phyloP scores from a whole-genome alignment of 805 yeast species.

The Metschnikowia bowlesiae region DNA sequence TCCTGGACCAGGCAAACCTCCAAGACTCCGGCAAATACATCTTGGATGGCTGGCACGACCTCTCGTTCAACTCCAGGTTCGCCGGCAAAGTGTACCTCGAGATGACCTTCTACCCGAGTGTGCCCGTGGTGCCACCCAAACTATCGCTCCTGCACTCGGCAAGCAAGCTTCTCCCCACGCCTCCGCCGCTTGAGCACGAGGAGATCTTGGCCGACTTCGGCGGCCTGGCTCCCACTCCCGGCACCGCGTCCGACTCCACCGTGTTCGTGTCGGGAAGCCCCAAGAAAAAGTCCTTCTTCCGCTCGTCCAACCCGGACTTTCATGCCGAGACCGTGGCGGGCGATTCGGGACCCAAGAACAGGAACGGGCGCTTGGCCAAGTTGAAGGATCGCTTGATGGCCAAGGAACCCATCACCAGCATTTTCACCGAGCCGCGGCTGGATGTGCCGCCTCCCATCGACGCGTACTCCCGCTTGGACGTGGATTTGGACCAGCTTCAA shows the following conservation, averaged over 20 bases:
- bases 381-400: slow-evolving; percentile 30
- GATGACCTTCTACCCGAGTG: slow-evolving; percentile 80
- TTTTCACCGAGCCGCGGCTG: slow-evolving; percentile 9
- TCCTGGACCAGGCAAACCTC: slow-evolving; percentile 45
- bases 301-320: slow-evolving; percentile 10
- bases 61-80: slow-evolving; percentile 60
- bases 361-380: slow-evolving; percentile 26
- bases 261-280: slow-evolving; percentile 11
- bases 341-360: slow-evolving; percentile 19
- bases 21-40: slow-evolving; percentile 59
- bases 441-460: background rate
- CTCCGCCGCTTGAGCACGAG: slow-evolving; percentile 3
- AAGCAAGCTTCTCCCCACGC: slow-evolving; percentile 9
- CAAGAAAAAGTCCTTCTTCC: slow-evolving; percentile 7
- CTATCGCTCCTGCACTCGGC: slow-evolving; percentile 8
- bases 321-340: slow-evolving; percentile 7
- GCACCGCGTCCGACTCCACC: slow-evolving; percentile 5
- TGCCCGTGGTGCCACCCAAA: slow-evolving; percentile 42
- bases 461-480: background rate
- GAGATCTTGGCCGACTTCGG: slow-evolving; percentile 5
- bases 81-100: slow-evolving; percentile 90
- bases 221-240: slow-evolving; percentile 11
- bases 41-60: slow-evolving; percentile 78
- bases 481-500: slow-evolving; percentile 3
- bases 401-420: slow-evolving; percentile 30